Evolutionary conservation across 2,329 filamentous ascomycete species (phyloP), one percentile per base, ranked within the genome.

Genomic region (Botrytis elliptica): DNA sequence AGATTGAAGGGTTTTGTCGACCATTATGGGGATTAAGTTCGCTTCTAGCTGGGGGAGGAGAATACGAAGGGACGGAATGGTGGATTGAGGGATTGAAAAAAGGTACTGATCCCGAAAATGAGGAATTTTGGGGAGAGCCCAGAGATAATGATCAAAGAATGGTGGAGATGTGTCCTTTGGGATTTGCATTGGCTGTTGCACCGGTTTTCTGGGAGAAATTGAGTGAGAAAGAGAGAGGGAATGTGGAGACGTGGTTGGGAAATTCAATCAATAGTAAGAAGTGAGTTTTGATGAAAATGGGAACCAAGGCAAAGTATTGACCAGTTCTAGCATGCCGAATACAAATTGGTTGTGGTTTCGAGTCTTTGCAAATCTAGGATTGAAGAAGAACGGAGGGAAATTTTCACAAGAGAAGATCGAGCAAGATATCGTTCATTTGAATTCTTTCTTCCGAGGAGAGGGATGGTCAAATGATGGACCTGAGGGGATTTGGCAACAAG

Each of bases 401-500:
- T 93, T 91, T 83, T 92, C 91, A 0, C 88, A 91, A 76, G 86
- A 90, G 63, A 87, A 90, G 36, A 87, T 95, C 36, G 90, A 93
- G 73, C 88, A 88, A 33, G 93, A 95, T 80, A 93, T 95, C 80
- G 87, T 91, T 77, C 92, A 94, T 77, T 85, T 95, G 16, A 89
- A 95, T 78, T 93, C 91, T 0, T 95, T 95, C 81, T 93, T 94
- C 79, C 89, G 92, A n/a, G 92, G 92, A 9, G 90, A 89, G 64
- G 92, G 93, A 0, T 95, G 93, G 93, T 93, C 91, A 3, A 93
- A 94, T 78, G 93, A 95, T 79, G 93, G 93, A 0, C 93, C 93
- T 0, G 90, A 91, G 78, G 90, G 90, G 22, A 93, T 94, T 73
- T 91, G 93, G 74, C 92, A 95, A 82, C 94, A 95, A 90, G 92